These are phyloP conservation scores for Aspergillus quadrilineatus DNA, from an alignment of 2,329 filamentous ascomycete genomes.

Conservation along the genomic window DNA sequence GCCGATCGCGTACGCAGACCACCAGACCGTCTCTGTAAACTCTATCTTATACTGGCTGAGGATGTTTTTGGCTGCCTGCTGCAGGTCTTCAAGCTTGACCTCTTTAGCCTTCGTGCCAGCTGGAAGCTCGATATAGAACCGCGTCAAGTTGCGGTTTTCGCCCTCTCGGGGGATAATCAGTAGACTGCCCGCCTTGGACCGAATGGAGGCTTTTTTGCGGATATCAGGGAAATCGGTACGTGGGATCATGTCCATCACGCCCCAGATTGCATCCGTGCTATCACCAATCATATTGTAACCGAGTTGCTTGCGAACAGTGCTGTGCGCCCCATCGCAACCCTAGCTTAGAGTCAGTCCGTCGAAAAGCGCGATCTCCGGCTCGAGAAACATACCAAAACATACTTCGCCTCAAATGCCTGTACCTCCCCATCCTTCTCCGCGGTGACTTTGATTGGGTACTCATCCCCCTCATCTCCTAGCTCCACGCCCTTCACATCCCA, in stretches of 20 bases:
- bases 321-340: slow-evolving; percentile 53
- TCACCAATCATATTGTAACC: slow-evolving; percentile 60
- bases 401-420: slow-evolving; percentile 49
- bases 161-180: slow-evolving; percentile 57
- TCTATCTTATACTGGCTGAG: slow-evolving; percentile 57
- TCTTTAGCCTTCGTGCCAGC: slow-evolving; percentile 50
- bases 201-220: slow-evolving; percentile 51
- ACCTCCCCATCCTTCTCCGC: slow-evolving; percentile 46
- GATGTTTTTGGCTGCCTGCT: slow-evolving; percentile 53
- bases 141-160: slow-evolving; percentile 54
- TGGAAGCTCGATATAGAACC: slow-evolving; percentile 63
- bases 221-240: slow-evolving; percentile 53
- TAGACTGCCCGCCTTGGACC: slow-evolving; percentile 47
- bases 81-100: slow-evolving; percentile 55
- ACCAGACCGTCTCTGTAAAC: slow-evolving; percentile 61
- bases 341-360: slow-evolving; percentile 12
- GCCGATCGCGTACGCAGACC: slow-evolving; percentile 69
- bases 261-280: slow-evolving; percentile 58
- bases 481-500: slow-evolving; percentile 51
- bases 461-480: slow-evolving; percentile 51
- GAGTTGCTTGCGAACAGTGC: slow-evolving; percentile 39
- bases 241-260: slow-evolving; percentile 55
- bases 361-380: neutral
- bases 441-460: slow-evolving; percentile 48
- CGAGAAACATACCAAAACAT: slow-evolving; percentile 48